Conservation (phyloP, 2,329 filamentous ascomycete species). For the Aspergillus sp. region DNA sequence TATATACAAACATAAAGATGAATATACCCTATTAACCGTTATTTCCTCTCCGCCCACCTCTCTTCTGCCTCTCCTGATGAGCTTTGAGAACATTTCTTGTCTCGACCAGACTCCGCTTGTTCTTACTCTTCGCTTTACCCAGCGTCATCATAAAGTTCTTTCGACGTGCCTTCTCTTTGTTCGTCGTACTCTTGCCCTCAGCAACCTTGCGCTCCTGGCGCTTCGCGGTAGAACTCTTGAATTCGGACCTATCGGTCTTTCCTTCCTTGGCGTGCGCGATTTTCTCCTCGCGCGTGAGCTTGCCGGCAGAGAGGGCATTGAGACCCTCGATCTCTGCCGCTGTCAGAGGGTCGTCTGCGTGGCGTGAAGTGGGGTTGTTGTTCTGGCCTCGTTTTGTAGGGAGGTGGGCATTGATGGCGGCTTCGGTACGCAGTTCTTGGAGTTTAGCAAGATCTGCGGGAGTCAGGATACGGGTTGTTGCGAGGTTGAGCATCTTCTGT, state of each 20-base stretch:
- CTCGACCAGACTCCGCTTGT: constrained; percentile 87
- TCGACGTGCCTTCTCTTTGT: constrained; percentile 90
- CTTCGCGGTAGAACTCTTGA: constrained; percentile 78
- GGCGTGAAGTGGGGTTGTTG: constrained; percentile 47
- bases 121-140: constrained; percentile 90
- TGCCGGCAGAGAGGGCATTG: constrained; percentile 62
- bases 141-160: constrained; percentile 99
- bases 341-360: constrained; percentile 81
- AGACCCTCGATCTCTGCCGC: constrained; percentile 88
- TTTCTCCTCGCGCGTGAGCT: constrained; percentile 83
- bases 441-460: constrained; percentile 95
- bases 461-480: constrained; percentile 89
- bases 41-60: constrained; percentile 75
- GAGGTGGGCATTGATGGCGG: constrained; percentile 46
- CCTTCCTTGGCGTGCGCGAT: constrained; percentile 76
- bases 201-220: constrained; percentile 79
- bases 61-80: constrained; percentile 76
- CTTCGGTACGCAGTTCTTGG: constrained; percentile 71
- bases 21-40: neutral
- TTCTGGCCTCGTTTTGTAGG: constrained; percentile 30
- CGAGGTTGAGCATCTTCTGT: constrained; percentile 51
- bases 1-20: too few species aligned
- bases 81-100: constrained; percentile 72
- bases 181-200: constrained; percentile 92
- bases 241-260: constrained; percentile 68